A percentile compares a stretch with the other conserved stretches of the same genome.
Evolutionary conservation across 2,329 filamentous ascomycete genomes (phyloP).

Genomic region (Penicillium decumbens): DNA sequence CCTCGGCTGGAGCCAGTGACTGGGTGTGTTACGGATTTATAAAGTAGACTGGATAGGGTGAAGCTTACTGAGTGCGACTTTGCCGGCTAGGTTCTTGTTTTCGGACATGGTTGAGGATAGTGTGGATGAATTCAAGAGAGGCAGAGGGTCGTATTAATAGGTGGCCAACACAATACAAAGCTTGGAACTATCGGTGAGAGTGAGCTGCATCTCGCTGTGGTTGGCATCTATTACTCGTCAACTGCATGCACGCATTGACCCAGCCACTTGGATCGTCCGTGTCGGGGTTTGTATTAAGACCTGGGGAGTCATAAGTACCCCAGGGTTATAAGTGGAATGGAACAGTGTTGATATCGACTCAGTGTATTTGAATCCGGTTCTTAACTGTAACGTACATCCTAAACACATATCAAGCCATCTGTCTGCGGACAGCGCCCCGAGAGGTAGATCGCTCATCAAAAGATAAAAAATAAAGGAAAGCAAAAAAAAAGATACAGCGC

Average conservation of each 20-base stretch:
- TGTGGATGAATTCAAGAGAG: not conserved
- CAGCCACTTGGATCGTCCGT: not conserved
- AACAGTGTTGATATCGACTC: not conserved
- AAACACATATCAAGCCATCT: conserved; percentile 3
- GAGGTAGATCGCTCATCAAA: conserved; percentile 5
- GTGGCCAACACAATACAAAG: not conserved
- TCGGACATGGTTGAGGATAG: conserved; percentile 8
- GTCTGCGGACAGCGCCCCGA: conserved; percentile 1
- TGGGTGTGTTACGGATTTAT: not conserved
- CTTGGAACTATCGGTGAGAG: conserved; percentile 2
- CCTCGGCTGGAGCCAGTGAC: conserved; percentile 22
- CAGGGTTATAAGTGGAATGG: no score
- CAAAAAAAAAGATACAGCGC: conserved; percentile 6
- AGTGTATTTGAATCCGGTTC: conserved; percentile 1
- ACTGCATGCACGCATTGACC: not conserved
- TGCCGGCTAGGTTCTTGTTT: conserved; percentile 17
- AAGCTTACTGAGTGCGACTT: conserved; percentile 20
- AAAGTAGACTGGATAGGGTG: not conserved
- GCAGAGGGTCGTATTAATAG: not conserved
- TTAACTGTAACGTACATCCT: conserved; percentile 9
- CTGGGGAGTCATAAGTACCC: no score
- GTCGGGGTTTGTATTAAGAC: no score
- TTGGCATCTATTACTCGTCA: not conserved
- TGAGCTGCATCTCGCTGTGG: not conserved
- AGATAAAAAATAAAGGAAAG: not conserved